Evolutionary conservation across 2,329 filamentous ascomycete genomes (phyloP).

Genomic region (Dactylellina drechsleri): DNA sequence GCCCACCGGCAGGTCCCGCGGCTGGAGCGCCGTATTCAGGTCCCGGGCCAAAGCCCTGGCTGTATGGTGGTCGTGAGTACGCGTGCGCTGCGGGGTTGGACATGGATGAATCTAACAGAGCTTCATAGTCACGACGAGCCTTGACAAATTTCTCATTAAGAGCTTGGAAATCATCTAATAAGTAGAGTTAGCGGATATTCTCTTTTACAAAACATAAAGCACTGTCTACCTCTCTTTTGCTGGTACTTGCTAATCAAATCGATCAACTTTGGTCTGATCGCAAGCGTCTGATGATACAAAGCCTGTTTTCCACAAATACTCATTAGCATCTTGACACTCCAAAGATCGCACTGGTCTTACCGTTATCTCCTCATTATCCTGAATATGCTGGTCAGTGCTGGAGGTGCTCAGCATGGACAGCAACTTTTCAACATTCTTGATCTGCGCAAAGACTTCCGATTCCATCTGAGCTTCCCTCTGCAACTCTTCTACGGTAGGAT

Average conservation of each 20-base stretch:
- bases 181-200: constrained; percentile 47
- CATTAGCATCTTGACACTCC: constrained; percentile 9
- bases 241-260: constrained; percentile 99
- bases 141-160: constrained; percentile 99
- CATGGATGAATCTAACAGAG: constrained; percentile 95
- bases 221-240: constrained; percentile 87
- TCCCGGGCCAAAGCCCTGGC: constrained; percentile 59
- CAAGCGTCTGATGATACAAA: constrained; percentile 89
- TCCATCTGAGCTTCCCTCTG: constrained; percentile 98
- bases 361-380: constrained; percentile 97
- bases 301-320: constrained; percentile 66
- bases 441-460: constrained; percentile 78
- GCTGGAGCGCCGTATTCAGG: constrained; percentile 58
- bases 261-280: constrained; percentile 95
- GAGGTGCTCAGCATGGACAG: constrained; percentile 90
- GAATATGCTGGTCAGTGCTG: constrained; percentile 78
- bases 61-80: constrained; percentile 71
- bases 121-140: constrained; percentile 93
- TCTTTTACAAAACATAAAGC: not conserved
- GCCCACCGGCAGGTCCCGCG: constrained; percentile 36
- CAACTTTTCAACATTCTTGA: constrained; percentile 81
- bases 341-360: constrained; percentile 63
- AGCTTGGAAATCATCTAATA: constrained; percentile 92
- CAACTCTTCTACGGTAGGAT: constrained; percentile 92
- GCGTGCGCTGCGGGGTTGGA: constrained; percentile 83